Evolutionary conservation across 2,329 filamentous ascomycete genomes (phyloP).

Genomic region (Colletotrichum theobromicola): DNA sequence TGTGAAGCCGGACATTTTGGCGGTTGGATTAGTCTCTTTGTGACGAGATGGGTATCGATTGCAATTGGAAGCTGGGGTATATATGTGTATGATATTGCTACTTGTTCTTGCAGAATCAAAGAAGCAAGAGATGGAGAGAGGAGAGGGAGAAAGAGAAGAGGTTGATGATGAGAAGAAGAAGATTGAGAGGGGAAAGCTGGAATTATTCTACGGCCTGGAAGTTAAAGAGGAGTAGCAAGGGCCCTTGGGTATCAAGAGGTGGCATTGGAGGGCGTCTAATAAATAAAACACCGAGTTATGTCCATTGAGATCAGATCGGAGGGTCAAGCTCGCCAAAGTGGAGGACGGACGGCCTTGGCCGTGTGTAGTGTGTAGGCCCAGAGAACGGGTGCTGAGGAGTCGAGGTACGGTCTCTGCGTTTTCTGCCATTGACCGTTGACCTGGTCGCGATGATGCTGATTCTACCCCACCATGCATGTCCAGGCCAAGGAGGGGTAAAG

Average conservation of each 20-base stretch:
- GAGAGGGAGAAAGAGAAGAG: not conserved
- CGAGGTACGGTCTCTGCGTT: not conserved
- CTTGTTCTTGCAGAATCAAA: not conserved
- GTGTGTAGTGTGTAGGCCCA: not conserved
- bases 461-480: conserved; percentile 10
- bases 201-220: conserved; percentile 16
- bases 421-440: conserved; percentile 18
- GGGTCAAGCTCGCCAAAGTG: conserved; percentile 13
- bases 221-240: conserved; percentile 4
- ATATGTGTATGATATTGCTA: conserved; percentile 1
- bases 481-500: not conserved
- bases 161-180: not conserved
- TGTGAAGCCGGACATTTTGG: conserved; percentile 75
- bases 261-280: conserved; percentile 16
- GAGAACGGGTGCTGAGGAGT: not conserved
- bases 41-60: not conserved
- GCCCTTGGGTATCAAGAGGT: not conserved
- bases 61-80: conserved; percentile 8
- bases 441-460: conserved; percentile 15
- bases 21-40: not conserved
- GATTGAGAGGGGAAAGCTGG: not conserved
- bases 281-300: conserved; percentile 23
- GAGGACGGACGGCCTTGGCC: conserved; percentile 17
- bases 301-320: conserved; percentile 21
- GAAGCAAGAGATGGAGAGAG: not conserved